Conservation (phyloP, 352 stramenopile species). For the Phytopythium vexans region DNA sequence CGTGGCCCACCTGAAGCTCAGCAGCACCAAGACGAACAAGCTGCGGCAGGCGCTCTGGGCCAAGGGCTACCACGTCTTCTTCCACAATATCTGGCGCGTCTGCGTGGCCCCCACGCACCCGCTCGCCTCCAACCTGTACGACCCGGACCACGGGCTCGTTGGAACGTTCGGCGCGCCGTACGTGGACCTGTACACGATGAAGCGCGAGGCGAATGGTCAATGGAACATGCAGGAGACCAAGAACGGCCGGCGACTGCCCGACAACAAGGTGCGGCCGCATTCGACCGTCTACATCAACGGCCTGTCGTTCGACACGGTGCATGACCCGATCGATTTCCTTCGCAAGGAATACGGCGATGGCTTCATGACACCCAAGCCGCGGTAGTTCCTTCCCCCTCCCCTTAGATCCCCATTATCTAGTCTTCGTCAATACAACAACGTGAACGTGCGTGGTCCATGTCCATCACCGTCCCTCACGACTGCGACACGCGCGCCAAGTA, state of each 20-base stretch:
- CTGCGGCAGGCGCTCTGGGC: conserved; percentile 15
- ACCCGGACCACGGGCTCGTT: conserved; percentile 10
- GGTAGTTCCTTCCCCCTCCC: neutral
- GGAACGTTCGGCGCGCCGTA: conserved; percentile 21
- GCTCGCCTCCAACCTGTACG: conserved; percentile 30
- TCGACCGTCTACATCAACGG: conserved; percentile 26
- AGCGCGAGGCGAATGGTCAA: conserved; percentile 8
- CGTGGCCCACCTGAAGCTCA: conserved; percentile 27
- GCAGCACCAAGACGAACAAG: conserved; percentile 6
- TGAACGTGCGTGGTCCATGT: too few relatives aligned
- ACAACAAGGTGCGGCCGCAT: conserved; percentile 21
- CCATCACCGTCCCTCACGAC: too few relatives aligned
- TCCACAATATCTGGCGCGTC: conserved; percentile 30
- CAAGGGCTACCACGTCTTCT: conserved; percentile 57
- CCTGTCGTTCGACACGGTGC: conserved; percentile 31
- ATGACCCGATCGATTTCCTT: conserved; percentile 29
- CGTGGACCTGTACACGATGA: conserved; percentile 35
- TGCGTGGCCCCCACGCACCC: conserved; percentile 40
- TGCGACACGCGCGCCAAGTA: too few relatives aligned
- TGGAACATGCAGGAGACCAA: conserved; percentile 10
- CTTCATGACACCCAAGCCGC: conserved; percentile 23
- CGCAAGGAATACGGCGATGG: conserved; percentile 22
- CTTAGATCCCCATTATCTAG: too few relatives aligned
- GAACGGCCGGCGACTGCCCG: conserved; percentile 6
- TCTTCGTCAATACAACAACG: too few relatives aligned